phyloP scores from a whole-genome alignment of 495 filamentous ascomycete genomes.

The Usnea hakonensis region DNA sequence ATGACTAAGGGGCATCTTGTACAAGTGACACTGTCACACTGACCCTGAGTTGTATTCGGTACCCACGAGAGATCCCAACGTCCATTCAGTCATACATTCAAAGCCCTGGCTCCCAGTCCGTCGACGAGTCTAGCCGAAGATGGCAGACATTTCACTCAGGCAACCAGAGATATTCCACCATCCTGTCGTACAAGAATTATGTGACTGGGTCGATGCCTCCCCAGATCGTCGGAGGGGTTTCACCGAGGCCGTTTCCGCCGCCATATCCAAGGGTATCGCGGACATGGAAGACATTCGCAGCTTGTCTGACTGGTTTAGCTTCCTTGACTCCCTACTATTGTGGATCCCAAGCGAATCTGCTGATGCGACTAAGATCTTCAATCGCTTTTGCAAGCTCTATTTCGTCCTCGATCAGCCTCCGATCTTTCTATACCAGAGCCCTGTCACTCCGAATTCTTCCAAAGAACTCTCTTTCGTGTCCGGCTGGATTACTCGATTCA shows the following conservation, averaged over 20 bases:
- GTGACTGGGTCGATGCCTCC: neutral
- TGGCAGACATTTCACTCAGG: neutral
- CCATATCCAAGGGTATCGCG: neutral
- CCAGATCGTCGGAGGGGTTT: neutral
- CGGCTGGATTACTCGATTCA: neutral
- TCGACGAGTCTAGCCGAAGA: neutral
- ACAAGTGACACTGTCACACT: too few relatives aligned
- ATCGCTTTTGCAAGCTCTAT: constrained; percentile 3
- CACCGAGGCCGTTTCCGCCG: neutral
- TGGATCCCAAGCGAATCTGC: constrained; percentile 3
- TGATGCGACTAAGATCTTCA: constrained; percentile 5
- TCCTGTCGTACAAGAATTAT: constrained; percentile 2
- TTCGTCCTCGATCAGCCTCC: constrained; percentile 11
- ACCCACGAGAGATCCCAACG: neutral
- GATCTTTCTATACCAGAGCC: constrained; percentile 2
- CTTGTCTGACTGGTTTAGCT: neutral
- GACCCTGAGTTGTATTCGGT: too few relatives aligned
- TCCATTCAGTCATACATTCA: neutral
- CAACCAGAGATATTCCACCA: neutral
- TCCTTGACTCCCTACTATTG: neutral
- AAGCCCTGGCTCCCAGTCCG: neutral
- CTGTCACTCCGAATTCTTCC: constrained; percentile 3
- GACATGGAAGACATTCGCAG: constrained; percentile 6
- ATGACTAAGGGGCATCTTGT: too few relatives aligned
- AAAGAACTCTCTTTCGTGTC: constrained; percentile 3